Evolutionary conservation across 805 yeast species (phyloP), one percentile per base, ranked within the genome.

Genomic region (Candida nanaspora): DNA sequence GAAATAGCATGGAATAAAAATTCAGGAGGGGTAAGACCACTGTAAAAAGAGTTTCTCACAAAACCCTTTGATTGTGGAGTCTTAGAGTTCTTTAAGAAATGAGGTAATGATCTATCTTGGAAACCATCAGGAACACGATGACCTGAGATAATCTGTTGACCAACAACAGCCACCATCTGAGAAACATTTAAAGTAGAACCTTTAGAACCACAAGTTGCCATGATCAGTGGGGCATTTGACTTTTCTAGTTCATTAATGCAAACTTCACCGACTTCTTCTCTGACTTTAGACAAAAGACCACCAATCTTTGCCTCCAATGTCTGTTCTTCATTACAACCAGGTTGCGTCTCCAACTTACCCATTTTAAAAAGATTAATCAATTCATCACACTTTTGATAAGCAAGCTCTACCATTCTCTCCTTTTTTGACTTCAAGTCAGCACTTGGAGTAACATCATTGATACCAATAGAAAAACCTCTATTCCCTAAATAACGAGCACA

Each of bases 41-140:
- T 78, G 58, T 72, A 93, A 70, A 93, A 93, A 14, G 98, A 91
- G 61, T 94, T 91, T 62, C 96, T 75, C 20, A 93, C 98, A 56
- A 93, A 93, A 56, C 99, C 99, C 65, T 93, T 93, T 7, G 96
- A 86, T 49, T 91, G 96, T 1, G 98, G 98, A 33, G 97, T 86
- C 61, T 91, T 89, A 49, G 98, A 89, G 63, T 85, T 85, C 65
- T 94, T 93, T 37, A 86, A 80, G 69, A 93, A 93, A 66, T 93
- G 99, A 11, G 99, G 99, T 51, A 93, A 69, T 0, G 98, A 87
- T 65, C 99, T 80, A 66, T 93, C 98, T 64, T 93, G 98, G 74
- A 93, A 93, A n/a, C 99, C 99, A 72, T 93, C 96, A 20, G 98
- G 98, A 46, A 93, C 98, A 76, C 99, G 95, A 60, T 87, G 86